Conservation (phyloP, 148 eudicot species). For the Spergularia bocconei region DNA sequence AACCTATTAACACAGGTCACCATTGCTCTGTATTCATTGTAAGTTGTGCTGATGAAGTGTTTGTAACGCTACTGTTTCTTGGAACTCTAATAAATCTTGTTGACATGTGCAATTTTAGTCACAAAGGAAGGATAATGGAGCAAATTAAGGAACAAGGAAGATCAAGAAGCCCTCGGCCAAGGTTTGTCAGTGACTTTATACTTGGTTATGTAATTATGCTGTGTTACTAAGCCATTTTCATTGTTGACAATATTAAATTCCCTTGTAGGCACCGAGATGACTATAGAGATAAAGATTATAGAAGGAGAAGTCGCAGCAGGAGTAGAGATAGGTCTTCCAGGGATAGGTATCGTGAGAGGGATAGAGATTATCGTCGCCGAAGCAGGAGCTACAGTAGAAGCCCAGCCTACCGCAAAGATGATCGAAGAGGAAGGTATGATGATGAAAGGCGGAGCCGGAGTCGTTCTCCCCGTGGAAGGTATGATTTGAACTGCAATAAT, state of each 20-base stretch:
- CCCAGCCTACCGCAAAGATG: slow-evolving; percentile 41
- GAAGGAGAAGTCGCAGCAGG: slow-evolving; percentile 63
- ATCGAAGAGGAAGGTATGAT: slow-evolving; percentile 34
- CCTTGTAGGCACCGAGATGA: slow-evolving; percentile 51
- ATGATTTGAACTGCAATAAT: neutral
- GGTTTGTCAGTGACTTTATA: slow-evolving; percentile 13
- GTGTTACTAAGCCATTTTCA: neutral
- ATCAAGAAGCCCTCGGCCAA: slow-evolving; percentile 54
- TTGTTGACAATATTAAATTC: neutral
- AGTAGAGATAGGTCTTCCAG: slow-evolving; percentile 63
- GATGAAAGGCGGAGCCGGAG: slow-evolving; percentile 43
- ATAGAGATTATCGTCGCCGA: slow-evolving; percentile 40
- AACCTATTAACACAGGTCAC: no score
- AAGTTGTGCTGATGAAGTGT: neutral
- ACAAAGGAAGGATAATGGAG: slow-evolving; percentile 39
- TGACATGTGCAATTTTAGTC: slow-evolving; percentile 15
- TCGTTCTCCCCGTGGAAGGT: slow-evolving; percentile 46
- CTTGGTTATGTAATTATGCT: neutral
- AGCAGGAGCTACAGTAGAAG: slow-evolving; percentile 72
- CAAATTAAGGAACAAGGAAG: slow-evolving; percentile 30
- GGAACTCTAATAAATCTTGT: neutral
- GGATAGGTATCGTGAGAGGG: slow-evolving; percentile 46
- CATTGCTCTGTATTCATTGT: no score
- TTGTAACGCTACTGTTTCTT: neutral
- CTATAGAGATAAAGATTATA: slow-evolving; percentile 44